Conservation (phyloP, 2,329 filamentous ascomycete genomes). For the Penicillium fuscoglaucum region DNA sequence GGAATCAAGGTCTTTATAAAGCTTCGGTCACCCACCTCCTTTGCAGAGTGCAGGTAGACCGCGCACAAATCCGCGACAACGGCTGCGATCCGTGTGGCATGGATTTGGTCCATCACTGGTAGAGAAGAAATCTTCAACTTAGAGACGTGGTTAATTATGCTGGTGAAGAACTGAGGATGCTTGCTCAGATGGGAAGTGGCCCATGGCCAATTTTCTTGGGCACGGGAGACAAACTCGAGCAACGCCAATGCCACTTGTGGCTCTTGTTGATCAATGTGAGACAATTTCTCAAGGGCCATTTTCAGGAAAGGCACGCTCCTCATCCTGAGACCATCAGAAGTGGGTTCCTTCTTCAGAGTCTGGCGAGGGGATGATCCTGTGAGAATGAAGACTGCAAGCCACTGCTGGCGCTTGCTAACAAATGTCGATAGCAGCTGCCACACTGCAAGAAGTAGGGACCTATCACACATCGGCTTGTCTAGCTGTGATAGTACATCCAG, state of each 20-base stretch:
- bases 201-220: constrained; percentile 96
- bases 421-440: constrained; percentile 88
- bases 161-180: constrained; percentile 70
- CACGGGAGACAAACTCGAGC: constrained; percentile 80
- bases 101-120: constrained; percentile 47
- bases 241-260: constrained; percentile 70
- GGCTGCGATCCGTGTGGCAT: constrained; percentile 71
- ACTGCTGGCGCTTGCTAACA: constrained; percentile 87
- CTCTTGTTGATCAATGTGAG: constrained; percentile 63
- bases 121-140: constrained; percentile 59
- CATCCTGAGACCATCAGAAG: constrained; percentile 51
- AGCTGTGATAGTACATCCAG: constrained; percentile 74
- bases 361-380: constrained; percentile 84
- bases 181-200: constrained; percentile 77
- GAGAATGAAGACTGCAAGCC: constrained; percentile 90
- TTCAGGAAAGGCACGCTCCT: constrained; percentile 68
- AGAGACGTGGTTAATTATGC: constrained; percentile 68
- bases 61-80: constrained; percentile 84
- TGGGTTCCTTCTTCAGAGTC: constrained; percentile 57
- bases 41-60: constrained; percentile 84
- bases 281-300: constrained; percentile 70
- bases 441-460: constrained; percentile 64
- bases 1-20: constrained; percentile 71
- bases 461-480: constrained; percentile 70
- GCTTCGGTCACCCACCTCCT: constrained; percentile 68